These are phyloP conservation scores for Cardamine occulta DNA, from an alignment of 345 rosid species.

Conservation along the genomic window DNA sequence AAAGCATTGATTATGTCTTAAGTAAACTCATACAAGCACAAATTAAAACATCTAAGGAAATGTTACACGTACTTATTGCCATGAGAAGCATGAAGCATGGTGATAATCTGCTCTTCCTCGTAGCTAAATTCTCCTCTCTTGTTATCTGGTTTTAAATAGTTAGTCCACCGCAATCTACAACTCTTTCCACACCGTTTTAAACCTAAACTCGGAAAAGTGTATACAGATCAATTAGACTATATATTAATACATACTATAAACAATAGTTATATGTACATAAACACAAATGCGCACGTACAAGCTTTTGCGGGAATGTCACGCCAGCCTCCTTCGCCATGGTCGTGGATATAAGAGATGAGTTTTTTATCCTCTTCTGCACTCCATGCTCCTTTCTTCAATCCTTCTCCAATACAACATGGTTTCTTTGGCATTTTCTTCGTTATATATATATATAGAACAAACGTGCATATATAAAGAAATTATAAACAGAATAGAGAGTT, in stretches of 20 bases:
- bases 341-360: conserved; percentile 39
- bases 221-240: neutral
- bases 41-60: neutral
- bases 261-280: neutral
- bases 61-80: conserved; percentile 39
- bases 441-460: neutral
- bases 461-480: neutral
- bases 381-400: conserved; percentile 48
- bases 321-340: conserved; percentile 42
- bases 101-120: conserved; percentile 42
- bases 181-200: conserved; percentile 47
- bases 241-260: neutral
- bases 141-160: conserved; percentile 40
- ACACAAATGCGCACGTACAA: conserved; percentile 21
- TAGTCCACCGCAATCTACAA: conserved; percentile 45
- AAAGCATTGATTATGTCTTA: neutral
- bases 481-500: neutral
- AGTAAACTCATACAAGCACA: neutral
- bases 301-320: conserved; percentile 41
- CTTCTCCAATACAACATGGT: conserved; percentile 35
- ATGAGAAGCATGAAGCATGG: conserved; percentile 41
- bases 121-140: conserved; percentile 43
- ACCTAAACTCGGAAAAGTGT: conserved; percentile 17
- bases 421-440: conserved; percentile 41
- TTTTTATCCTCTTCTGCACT: conserved; percentile 37